Conservation (phyloP, 306 rosid genomes). For the Pyrus pyrifolia region DNA sequence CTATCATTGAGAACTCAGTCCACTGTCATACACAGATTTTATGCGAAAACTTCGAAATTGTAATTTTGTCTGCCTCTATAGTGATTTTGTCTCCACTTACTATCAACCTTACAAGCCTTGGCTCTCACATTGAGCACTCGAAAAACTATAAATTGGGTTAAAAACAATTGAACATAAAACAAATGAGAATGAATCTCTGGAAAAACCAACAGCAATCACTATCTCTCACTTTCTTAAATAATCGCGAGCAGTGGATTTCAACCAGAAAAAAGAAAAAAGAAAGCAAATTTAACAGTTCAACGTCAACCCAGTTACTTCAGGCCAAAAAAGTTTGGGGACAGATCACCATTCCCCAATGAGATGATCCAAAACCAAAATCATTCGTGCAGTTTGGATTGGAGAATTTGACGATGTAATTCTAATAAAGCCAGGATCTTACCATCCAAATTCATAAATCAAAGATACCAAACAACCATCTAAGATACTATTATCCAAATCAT, state of each 20-base stretch:
- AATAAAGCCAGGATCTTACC: constrained; percentile 1
- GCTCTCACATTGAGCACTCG: not conserved
- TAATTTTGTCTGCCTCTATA: not conserved
- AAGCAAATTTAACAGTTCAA: not conserved
- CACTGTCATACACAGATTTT: not conserved
- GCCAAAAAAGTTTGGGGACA: not conserved
- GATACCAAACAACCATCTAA: not conserved
- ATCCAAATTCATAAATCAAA: not conserved
- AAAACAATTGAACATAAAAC: not conserved
- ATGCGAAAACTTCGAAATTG: not conserved
- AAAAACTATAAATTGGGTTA: not conserved
- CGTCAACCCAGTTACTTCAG: not conserved
- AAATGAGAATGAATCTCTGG: not conserved
- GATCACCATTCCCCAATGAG: not conserved
- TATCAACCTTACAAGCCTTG: too few relatives aligned
- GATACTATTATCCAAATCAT: not conserved
- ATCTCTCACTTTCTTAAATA: not conserved
- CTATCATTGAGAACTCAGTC: not conserved
- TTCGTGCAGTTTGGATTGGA: not conserved
- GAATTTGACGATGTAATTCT: not conserved
- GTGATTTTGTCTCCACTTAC: not conserved
- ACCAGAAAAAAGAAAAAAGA: not conserved
- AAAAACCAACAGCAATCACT: not conserved
- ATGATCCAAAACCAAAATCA: not conserved
- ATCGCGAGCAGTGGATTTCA: not conserved